phyloP scores from a whole-genome alignment of 345 rosid genomes.

The Citrus cavaleriei region DNA sequence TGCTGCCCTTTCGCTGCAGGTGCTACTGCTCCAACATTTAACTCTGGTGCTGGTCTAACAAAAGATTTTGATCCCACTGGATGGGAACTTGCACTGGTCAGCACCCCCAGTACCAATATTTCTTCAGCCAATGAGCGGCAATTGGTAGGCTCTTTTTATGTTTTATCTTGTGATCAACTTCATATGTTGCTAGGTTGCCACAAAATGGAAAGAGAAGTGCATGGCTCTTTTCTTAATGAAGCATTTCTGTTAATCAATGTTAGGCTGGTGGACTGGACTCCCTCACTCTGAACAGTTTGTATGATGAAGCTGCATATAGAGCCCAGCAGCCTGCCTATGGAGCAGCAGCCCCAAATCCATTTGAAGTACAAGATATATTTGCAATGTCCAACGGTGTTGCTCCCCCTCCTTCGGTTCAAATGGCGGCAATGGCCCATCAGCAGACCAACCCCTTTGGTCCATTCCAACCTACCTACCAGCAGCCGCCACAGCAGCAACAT shows the following conservation, averaged over 20 bases:
- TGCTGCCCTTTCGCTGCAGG: slow-evolving; percentile 25
- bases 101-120: slow-evolving; percentile 67
- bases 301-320: slow-evolving; percentile 80
- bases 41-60: slow-evolving; percentile 45
- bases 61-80: slow-evolving; percentile 82
- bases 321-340: slow-evolving; percentile 86
- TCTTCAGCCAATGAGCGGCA: slow-evolving; percentile 81
- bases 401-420: slow-evolving; percentile 51
- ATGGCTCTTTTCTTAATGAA: background rate
- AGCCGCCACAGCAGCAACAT: slow-evolving; percentile 44
- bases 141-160: slow-evolving; percentile 50
- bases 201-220: background rate
- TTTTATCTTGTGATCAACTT: background rate
- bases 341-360: slow-evolving; percentile 83
- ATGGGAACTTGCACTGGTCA: slow-evolving; percentile 93
- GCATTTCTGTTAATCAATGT: slow-evolving; percentile 4
- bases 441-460: slow-evolving; percentile 70
- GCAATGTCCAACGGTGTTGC: slow-evolving; percentile 44
- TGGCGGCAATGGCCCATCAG: slow-evolving; percentile 50
- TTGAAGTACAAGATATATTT: slow-evolving; percentile 80
- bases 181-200: background rate
- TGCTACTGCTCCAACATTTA: slow-evolving; percentile 48
- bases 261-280: slow-evolving; percentile 98
- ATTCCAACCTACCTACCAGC: slow-evolving; percentile 53
- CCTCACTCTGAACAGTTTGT: slow-evolving; percentile 76